A percentile compares a stretch with the other conserved stretches of the same genome.
phyloP scores from a whole-genome alignment of 1,284 basidiomycete genomes.

The Ganoderma multipileum region DNA sequence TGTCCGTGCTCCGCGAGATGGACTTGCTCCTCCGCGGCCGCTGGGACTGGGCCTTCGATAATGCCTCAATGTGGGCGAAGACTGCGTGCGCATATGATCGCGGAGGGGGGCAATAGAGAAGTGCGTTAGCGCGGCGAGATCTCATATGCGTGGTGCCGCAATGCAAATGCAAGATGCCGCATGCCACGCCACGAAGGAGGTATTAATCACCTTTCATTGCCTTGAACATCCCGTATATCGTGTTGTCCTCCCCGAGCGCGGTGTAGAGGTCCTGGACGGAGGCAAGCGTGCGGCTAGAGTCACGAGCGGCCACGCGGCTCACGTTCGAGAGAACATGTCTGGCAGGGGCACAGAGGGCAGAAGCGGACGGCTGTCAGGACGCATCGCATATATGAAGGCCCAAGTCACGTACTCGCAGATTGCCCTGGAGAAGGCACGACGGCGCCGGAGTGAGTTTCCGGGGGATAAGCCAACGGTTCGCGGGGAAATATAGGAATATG shows the following conservation, averaged over 20 bases:
- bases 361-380: background rate
- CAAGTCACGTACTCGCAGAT: conserved; percentile 80
- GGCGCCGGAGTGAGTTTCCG: conserved; percentile 19
- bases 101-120: background rate
- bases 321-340: conserved; percentile 88
- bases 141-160: background rate
- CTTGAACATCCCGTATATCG: conserved; percentile 84
- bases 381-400: background rate
- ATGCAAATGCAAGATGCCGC: background rate
- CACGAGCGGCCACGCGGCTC: conserved; percentile 82
- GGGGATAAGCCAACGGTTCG: conserved; percentile 20
- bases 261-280: conserved; percentile 83
- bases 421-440: conserved; percentile 53
- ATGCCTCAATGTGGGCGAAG: conserved; percentile 77
- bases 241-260: conserved; percentile 87
- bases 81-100: conserved; percentile 54
- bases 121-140: background rate
- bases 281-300: conserved; percentile 80
- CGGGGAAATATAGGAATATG: conserved; percentile 11
- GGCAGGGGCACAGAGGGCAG: conserved; percentile 2
- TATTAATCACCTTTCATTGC: conserved; percentile 76
- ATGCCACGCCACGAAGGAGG: conserved; percentile 1
- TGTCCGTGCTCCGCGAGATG: conserved; percentile 51
- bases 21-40: conserved; percentile 74
- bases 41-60: conserved; percentile 59